phyloP scores from a whole-genome alignment of 2,329 filamentous ascomycete genomes.

The Colletotrichum gigasporum region DNA sequence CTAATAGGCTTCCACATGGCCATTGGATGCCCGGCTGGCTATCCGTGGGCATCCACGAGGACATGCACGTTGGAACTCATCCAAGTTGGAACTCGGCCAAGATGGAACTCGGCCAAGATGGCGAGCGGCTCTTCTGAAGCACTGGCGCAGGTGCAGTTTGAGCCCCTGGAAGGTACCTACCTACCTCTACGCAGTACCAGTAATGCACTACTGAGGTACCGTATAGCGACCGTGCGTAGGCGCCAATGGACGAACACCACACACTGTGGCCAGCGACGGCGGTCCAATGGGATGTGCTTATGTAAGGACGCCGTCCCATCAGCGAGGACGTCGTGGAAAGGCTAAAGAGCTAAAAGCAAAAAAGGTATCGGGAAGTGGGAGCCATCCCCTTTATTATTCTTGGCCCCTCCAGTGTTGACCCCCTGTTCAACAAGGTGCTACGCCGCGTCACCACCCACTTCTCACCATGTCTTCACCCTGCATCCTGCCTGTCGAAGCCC shows the following conservation, averaged over 20 bases:
- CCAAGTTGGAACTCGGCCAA: background rate
- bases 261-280: no score
- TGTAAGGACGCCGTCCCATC: background rate
- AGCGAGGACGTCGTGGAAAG: background rate
- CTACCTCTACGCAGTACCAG: no score
- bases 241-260: background rate
- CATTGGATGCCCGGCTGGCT: background rate
- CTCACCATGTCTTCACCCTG: background rate
- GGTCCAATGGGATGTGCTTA: background rate
- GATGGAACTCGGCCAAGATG: background rate
- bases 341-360: slow-evolving; percentile 19
- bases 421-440: no score
- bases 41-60: background rate
- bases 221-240: no score
- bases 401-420: background rate
- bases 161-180: slow-evolving; percentile 8
- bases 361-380: slow-evolving; percentile 26
- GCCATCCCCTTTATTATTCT: background rate
- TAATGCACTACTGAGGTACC: no score
- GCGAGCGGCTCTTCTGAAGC: slow-evolving; percentile 3
- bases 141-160: slow-evolving; percentile 2
- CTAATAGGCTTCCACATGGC: background rate
- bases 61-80: no score
- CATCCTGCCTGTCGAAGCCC: background rate
- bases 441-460: no score